phyloP scores from a whole-genome alignment of 2,329 filamentous ascomycete genomes.

The Pyricularia sp. region DNA sequence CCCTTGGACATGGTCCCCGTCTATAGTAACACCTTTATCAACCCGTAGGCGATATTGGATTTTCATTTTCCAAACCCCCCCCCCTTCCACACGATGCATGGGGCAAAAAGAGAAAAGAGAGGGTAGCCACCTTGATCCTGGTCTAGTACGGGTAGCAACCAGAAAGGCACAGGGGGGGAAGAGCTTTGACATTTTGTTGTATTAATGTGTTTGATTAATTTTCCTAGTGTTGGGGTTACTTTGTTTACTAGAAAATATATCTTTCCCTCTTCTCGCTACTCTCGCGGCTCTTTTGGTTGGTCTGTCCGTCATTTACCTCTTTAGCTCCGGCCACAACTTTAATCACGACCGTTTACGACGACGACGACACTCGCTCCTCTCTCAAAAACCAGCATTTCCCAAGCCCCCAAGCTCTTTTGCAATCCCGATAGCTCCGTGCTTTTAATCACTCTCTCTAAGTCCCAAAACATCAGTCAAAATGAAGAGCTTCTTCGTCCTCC shows the following conservation, averaged over 20 bases:
- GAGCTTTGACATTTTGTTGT: background rate
- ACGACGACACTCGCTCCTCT: background rate
- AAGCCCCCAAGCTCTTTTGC: background rate
- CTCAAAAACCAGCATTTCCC: background rate
- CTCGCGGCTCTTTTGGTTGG: background rate
- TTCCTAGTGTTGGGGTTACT: background rate
- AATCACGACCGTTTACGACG: background rate
- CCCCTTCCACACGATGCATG: background rate
- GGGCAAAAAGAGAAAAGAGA: background rate
- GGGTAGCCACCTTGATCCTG: background rate
- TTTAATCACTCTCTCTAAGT: background rate
- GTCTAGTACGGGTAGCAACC: background rate
- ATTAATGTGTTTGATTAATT: background rate
- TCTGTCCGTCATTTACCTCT: background rate
- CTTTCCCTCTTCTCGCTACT: background rate
- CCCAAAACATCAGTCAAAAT: slow-evolving; percentile 1
- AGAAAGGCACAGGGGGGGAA: background rate
- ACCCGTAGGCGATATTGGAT: background rate
- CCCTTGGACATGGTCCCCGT: background rate
- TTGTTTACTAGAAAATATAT: background rate
- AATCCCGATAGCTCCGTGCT: background rate
- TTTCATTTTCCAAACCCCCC: background rate
- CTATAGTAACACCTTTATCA: background rate
- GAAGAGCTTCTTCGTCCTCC: slow-evolving; percentile 4
- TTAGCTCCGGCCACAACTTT: background rate